Evolutionary conservation across 768 basidiomycete species (phyloP).

Genomic region (Melanogaster broomeanus): DNA sequence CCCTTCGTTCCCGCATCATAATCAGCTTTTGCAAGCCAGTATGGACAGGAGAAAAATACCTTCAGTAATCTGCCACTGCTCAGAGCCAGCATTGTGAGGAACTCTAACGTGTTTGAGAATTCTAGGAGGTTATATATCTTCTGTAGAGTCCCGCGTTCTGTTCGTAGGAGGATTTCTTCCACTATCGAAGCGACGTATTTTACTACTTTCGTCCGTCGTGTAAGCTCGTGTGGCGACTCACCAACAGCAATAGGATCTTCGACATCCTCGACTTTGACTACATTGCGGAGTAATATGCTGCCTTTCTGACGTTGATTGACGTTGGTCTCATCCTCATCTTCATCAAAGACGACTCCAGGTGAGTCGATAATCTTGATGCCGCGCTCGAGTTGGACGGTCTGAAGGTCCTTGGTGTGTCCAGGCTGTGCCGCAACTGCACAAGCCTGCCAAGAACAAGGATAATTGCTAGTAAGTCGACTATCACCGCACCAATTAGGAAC

Average conservation of each 20-base stretch:
- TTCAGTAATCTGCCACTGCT: conserved; percentile 83
- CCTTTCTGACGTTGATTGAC: conserved; percentile 46
- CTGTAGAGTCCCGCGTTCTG: conserved; percentile 67
- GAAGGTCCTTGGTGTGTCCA: conserved; percentile 90
- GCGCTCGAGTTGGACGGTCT: conserved; percentile 90
- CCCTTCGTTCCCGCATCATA: conserved; percentile 48
- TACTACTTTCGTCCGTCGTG: background rate
- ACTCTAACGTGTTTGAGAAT: conserved; percentile 72
- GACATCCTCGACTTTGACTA: conserved; percentile 87
- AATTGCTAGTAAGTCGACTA: background rate
- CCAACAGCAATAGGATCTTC: conserved; percentile 90
- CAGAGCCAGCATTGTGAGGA: conserved; percentile 88
- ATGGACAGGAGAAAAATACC: conserved; percentile 37
- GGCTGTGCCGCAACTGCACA: conserved; percentile 94
- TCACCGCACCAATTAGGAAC: background rate
- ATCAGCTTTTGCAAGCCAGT: background rate
- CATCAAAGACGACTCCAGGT: conserved; percentile 96
- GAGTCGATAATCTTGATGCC: conserved; percentile 93
- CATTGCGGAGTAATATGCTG: conserved; percentile 81
- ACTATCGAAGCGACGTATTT: conserved; percentile 47
- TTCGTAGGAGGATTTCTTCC: conserved; percentile 81
- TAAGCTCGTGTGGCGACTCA: conserved; percentile 36
- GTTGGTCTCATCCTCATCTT: conserved; percentile 56
- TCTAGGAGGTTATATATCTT: conserved; percentile 86
- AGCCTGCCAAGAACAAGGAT: conserved; percentile 44